Evolutionary conservation across 2,329 filamentous ascomycete genomes (phyloP).

Genomic region (Ustulina deusta): DNA sequence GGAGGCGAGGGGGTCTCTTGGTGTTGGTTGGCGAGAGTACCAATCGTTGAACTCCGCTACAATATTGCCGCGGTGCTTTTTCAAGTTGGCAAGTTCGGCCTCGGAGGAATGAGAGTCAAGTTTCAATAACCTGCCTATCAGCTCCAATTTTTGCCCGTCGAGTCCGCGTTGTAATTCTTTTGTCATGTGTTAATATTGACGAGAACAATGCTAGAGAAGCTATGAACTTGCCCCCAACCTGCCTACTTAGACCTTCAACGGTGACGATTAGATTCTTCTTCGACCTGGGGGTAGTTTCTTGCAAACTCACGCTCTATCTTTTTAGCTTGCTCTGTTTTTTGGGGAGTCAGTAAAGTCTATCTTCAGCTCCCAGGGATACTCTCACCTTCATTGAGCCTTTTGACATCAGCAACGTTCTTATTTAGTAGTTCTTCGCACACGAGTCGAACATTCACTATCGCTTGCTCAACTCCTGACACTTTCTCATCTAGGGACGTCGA

Average conservation of each 20-base stretch:
- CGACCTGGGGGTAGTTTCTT: not conserved
- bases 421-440: conserved; percentile 18
- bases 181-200: not conserved
- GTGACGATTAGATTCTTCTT: conserved; percentile 5
- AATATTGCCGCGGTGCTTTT: conserved; percentile 11
- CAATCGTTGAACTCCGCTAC: conserved; percentile 1
- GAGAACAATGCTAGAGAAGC: not conserved
- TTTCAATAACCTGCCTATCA: conserved; percentile 1
- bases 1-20: not conserved
- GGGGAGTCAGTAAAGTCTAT: not conserved
- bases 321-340: not conserved
- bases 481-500: not conserved
- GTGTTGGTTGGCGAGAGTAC: conserved; percentile 10
- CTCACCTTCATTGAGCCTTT: conserved; percentile 19
- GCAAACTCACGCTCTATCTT: not conserved
- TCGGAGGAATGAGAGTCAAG: not conserved
- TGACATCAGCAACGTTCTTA: conserved; percentile 16
- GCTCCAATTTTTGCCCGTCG: not conserved
- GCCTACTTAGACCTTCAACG: not conserved
- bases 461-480: conserved; percentile 5
- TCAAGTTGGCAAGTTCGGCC: conserved; percentile 10
- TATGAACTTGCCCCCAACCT: conserved; percentile 5
- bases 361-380: not conserved
- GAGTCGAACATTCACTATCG: conserved; percentile 21
- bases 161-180: conserved; percentile 3